Percentiles rank a stretch among this genome's conserved stretches.
Evolutionary conservation across 2,329 filamentous ascomycete species (phyloP).

Genomic region (Fusarium vanettenii): DNA sequence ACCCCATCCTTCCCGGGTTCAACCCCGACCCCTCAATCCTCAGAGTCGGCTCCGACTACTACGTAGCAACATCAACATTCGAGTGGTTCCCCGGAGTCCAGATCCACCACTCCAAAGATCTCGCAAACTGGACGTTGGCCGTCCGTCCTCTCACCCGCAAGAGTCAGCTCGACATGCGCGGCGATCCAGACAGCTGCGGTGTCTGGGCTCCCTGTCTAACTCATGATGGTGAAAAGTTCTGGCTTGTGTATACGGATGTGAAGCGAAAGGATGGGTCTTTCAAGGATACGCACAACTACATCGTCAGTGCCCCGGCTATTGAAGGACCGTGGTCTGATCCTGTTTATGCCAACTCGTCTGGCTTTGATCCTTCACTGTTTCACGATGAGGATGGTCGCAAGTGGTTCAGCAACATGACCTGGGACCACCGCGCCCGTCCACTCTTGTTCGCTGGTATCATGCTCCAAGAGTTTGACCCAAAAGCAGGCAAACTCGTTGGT

Average conservation of each 20-base stretch:
- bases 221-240: constrained; percentile 70
- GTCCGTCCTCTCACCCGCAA: constrained; percentile 61
- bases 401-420: constrained; percentile 69
- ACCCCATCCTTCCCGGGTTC: constrained; percentile 68
- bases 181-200: constrained; percentile 69
- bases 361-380: constrained; percentile 71
- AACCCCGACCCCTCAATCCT: constrained; percentile 67
- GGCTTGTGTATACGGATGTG: constrained; percentile 74
- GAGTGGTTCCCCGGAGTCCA: constrained; percentile 68
- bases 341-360: constrained; percentile 68
- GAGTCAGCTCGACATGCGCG: constrained; percentile 66
- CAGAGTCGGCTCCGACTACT: constrained; percentile 64
- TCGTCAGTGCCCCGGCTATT: constrained; percentile 64
- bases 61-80: constrained; percentile 67
- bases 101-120: constrained; percentile 64
- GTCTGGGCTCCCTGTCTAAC: constrained; percentile 75
- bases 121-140: constrained; percentile 64
- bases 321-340: constrained; percentile 73
- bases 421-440: constrained; percentile 64
- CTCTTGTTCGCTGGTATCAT: constrained; percentile 66
- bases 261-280: constrained; percentile 75
- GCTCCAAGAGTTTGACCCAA: constrained; percentile 67
- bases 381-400: constrained; percentile 67
- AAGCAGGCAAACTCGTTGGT: constrained; percentile 62
- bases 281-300: constrained; percentile 74